phyloP scores from a whole-genome alignment of 257 asterid species.

The Petrea volubilis region DNA sequence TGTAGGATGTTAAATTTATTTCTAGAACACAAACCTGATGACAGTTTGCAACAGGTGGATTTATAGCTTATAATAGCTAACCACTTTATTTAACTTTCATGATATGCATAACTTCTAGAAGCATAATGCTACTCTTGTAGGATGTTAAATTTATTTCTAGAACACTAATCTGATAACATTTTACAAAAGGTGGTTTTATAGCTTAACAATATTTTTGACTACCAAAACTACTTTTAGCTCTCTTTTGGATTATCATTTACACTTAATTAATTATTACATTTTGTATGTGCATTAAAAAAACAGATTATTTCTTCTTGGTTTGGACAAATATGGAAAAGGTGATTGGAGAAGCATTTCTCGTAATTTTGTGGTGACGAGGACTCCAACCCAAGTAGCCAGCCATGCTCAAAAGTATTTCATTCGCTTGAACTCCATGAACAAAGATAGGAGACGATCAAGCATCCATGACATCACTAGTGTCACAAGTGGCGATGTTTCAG shows the following conservation, averaged over 20 bases:
- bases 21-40: too few relatives aligned
- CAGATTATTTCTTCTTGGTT: conserved; percentile 87
- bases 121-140: too few relatives aligned
- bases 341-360: conserved; percentile 96
- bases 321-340: conserved; percentile 90
- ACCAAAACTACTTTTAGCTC: not conserved
- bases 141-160: too few relatives aligned
- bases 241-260: not conserved
- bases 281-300: not conserved
- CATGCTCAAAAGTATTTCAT: conserved; percentile 94
- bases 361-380: conserved; percentile 81
- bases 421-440: conserved; percentile 88
- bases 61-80: too few relatives aligned
- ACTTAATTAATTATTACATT: not conserved
- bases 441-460: conserved; percentile 84
- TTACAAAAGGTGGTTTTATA: too few relatives aligned
- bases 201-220: too few relatives aligned
- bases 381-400: conserved; percentile 96
- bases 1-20: too few relatives aligned
- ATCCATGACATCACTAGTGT: conserved; percentile 92
- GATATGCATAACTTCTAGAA: too few relatives aligned
- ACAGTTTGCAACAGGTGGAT: too few relatives aligned
- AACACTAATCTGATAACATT: too few relatives aligned
- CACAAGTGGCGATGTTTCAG: conserved; percentile 54
- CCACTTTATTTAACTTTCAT: too few relatives aligned